Percentiles rank a stretch among this genome's conserved stretches.
Evolutionary conservation across 2,329 filamentous ascomycete genomes (phyloP).

Genomic region (Cladosporium velox): DNA sequence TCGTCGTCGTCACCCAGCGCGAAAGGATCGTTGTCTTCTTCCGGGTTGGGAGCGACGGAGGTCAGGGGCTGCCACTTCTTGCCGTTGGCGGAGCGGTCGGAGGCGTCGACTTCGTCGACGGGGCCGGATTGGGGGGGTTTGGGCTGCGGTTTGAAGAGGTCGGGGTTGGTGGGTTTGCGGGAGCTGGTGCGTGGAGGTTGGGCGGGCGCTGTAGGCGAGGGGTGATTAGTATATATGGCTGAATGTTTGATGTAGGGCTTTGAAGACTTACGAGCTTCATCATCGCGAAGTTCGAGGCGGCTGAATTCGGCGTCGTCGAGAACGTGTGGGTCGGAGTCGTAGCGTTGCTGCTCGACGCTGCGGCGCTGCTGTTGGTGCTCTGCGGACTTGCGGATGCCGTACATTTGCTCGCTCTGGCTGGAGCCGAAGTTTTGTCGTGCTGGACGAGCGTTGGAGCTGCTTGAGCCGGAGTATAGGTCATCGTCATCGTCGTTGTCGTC

Average conservation of each 20-base stretch:
- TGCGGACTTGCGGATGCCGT: conserved; percentile 39
- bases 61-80: conserved; percentile 99
- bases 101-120: conserved; percentile 75
- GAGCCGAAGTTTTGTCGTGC: conserved; percentile 40
- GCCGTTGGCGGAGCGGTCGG: conserved; percentile 73
- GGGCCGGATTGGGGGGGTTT: conserved; percentile 59
- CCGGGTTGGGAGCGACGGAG: conserved; percentile 78
- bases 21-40: conserved; percentile 92
- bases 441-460: conserved; percentile 28
- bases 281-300: conserved; percentile 62
- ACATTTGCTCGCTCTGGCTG: conserved; percentile 42
- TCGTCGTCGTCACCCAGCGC: conserved; percentile 93
- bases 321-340: conserved; percentile 91
- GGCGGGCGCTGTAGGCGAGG: no score
- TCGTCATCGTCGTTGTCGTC: conserved; percentile 69
- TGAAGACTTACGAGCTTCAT: conserved; percentile 56
- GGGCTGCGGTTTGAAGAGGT: conserved; percentile 73
- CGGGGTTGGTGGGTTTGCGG: conserved; percentile 71
- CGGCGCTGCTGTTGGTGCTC: conserved; percentile 45
- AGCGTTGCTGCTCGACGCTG: conserved; percentile 86
- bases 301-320: conserved; percentile 81
- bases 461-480: conserved; percentile 46
- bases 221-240: no score
- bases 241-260: no score
- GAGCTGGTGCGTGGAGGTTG: conserved; percentile 54